These are phyloP conservation scores for Cercospora zeina DNA, from an alignment of 2,329 filamentous ascomycete genomes.

Conservation along the genomic window DNA sequence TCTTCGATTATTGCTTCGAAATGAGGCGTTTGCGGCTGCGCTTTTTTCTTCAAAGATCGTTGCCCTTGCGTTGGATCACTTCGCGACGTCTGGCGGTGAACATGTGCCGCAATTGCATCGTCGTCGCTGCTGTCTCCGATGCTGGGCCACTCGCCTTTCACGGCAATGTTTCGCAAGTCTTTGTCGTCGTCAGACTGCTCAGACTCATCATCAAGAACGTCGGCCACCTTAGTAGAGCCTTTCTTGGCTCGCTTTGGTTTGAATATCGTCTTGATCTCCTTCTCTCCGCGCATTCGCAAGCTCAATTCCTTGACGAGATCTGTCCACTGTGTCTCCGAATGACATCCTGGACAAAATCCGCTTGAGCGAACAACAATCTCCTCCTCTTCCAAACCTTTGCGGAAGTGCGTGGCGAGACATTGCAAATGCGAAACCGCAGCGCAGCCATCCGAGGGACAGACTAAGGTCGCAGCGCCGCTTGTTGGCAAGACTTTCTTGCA, in stretches of 20 bases:
- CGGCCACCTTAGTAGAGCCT: constrained; percentile 13
- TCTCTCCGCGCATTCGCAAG: constrained; percentile 67
- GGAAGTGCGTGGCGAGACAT: constrained; percentile 57
- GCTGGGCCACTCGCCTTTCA: constrained; percentile 39
- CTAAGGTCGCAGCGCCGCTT: constrained; percentile 47
- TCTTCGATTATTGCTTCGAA: constrained; percentile 52
- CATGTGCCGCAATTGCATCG: constrained; percentile 22
- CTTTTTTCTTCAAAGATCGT: constrained; percentile 30
- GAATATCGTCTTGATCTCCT: constrained; percentile 69
- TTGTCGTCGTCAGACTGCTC: constrained; percentile 29
- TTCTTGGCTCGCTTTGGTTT: constrained; percentile 44
- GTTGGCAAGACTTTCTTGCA: constrained; percentile 49
- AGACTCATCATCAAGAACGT: constrained; percentile 26
- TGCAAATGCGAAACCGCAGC: constrained; percentile 54
- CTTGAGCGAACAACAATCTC: constrained; percentile 53
- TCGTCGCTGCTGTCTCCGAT: constrained; percentile 36
- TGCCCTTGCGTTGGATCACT: constrained; percentile 31
- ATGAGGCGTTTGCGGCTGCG: constrained; percentile 34
- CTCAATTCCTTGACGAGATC: constrained; percentile 81
- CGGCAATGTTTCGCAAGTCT: constrained; percentile 21
- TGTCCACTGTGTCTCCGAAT: constrained; percentile 64
- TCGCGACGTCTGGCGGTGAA: constrained; percentile 7
- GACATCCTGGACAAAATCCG: constrained; percentile 72
- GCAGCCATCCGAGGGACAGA: constrained; percentile 56
- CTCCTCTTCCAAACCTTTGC: constrained; percentile 42